These are phyloP conservation scores for button mushroom (Agaricus bisporus) DNA, from an alignment of 768 basidiomycete genomes.

Conservation along the genomic window DNA sequence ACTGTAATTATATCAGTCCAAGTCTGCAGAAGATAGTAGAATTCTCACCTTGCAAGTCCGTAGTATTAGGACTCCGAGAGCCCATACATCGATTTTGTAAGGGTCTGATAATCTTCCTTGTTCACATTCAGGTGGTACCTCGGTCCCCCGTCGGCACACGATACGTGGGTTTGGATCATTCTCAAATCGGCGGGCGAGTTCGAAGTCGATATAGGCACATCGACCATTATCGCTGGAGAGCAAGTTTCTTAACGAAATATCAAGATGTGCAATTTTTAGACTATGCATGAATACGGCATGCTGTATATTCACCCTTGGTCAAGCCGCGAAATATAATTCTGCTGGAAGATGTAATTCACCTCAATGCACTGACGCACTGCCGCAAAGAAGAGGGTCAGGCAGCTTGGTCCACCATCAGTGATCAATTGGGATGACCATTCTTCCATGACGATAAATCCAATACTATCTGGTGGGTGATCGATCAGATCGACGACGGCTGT, in stretches of 20 bases:
- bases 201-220: constrained; percentile 74
- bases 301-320: constrained; percentile 25
- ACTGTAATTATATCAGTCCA: constrained; percentile 27
- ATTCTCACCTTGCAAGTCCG: constrained; percentile 55
- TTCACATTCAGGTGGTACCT: constrained; percentile 68
- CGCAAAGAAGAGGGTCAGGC: constrained; percentile 45
- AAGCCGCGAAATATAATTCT: not conserved
- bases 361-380: constrained; percentile 65
- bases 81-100: constrained; percentile 73
- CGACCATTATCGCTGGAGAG: constrained; percentile 58
- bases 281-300: constrained; percentile 68
- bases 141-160: constrained; percentile 47
- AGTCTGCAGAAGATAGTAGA: not conserved
- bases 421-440: constrained; percentile 69
- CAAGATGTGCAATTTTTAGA: constrained; percentile 60
- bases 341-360: constrained; percentile 26
- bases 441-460: constrained; percentile 75
- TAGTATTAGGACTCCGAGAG: constrained; percentile 57
- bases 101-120: constrained; percentile 43
- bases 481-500: constrained; percentile 67
- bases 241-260: constrained; percentile 66
- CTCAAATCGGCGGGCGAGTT: constrained; percentile 54
- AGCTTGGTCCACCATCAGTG: constrained; percentile 41
- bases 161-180: constrained; percentile 29
- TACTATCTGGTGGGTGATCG: constrained; percentile 40